Evolutionary conservation across 306 rosid genomes (phyloP).

Genomic region (Cicer yamashitae): DNA sequence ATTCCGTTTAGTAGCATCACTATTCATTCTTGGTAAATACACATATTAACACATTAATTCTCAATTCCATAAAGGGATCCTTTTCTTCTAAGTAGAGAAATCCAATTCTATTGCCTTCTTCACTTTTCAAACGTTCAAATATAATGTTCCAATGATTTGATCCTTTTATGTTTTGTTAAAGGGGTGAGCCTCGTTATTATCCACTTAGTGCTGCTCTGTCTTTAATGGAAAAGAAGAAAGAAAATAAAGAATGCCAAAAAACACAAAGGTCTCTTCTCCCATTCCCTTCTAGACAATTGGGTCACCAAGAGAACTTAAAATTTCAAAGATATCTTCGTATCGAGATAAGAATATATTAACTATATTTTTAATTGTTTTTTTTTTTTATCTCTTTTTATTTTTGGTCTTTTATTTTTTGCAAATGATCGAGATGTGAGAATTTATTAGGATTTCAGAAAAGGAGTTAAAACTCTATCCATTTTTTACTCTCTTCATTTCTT

Average conservation of each 20-base stretch:
- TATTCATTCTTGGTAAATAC: slow-evolving; percentile 40
- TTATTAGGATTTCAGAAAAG: too few species aligned
- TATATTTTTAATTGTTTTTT: too few species aligned
- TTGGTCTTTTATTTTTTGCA: too few species aligned
- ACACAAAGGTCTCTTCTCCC: slow-evolving; percentile 28
- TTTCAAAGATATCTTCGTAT: too few species aligned
- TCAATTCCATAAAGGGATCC: slow-evolving; percentile 58
- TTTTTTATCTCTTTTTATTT: too few species aligned
- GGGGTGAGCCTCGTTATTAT: slow-evolving; percentile 55
- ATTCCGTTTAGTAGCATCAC: slow-evolving; percentile 45
- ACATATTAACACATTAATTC: not conserved
- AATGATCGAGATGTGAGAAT: too few species aligned
- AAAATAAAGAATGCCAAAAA: slow-evolving; percentile 40
- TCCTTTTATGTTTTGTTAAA: slow-evolving; percentile 51
- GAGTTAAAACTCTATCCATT: too few species aligned
- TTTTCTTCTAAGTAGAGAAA: slow-evolving; percentile 72
- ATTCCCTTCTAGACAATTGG: not conserved
- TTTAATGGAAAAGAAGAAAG: slow-evolving; percentile 35
- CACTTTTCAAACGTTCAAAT: slow-evolving; percentile 51
- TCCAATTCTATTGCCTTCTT: slow-evolving; percentile 24
- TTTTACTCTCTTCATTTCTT: too few species aligned
- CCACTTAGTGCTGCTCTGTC: slow-evolving; percentile 51
- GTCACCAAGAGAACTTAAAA: not conserved
- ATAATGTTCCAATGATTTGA: slow-evolving; percentile 79
- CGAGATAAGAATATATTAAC: too few species aligned